Base-by-base conservation (phyloP, 1,284 basidiomycete genomes). In the Paramarasmius palmivorus region DNA sequence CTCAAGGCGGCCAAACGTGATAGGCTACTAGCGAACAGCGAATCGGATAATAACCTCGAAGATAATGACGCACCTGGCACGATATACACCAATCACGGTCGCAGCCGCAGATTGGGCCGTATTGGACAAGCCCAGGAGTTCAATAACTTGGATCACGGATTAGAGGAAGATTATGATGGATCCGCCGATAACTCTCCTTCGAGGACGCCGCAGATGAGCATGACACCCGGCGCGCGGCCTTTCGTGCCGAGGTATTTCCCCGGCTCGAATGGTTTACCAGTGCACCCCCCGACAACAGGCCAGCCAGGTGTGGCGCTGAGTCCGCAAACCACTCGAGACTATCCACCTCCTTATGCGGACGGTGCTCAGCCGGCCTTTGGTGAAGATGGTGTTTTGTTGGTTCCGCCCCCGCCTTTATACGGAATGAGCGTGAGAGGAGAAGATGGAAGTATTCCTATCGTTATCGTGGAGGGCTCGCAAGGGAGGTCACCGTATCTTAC, bases 191-290 rank as follows among this genome's bases (percentile, higher is more conserved):
- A 69, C 41, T 67, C 70, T 61, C 69, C 55, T 35, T 71, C 75
- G 65, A 72, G 75, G 56, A 72, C 19, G 8, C 49, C 29, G 23
- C 38, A 35, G 19, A 51, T 41, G 49, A 26, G 47, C 10, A 32
- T 12, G 29, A 32, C 29, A 32, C 29, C 29, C 12, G 76, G 76
- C 5, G 76, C 78, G 34, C 67, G 67, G 10, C 72, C 75, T 14
- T 82, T 82, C 63, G 66, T 79, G 22, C 79, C 80, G 60, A 73
- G 78, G 59, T 82, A 75, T 64, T 82, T 82, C 73, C 79, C 78
- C 39, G 77, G 76, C 10, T 77, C 75, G 0, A 63, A 32, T 12
- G 29, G 29, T 32, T 32, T 32, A 32, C 29, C 29, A 32, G 29
- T 32, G 12, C 29, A 32, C n/a, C n/a, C n/a, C n/a, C n/a, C n/a